A percentile compares a stretch with the other conserved stretches of the same genome.
phyloP scores from a whole-genome alignment of 352 stramenopile genomes.

The Pythium utonaiense region DNA sequence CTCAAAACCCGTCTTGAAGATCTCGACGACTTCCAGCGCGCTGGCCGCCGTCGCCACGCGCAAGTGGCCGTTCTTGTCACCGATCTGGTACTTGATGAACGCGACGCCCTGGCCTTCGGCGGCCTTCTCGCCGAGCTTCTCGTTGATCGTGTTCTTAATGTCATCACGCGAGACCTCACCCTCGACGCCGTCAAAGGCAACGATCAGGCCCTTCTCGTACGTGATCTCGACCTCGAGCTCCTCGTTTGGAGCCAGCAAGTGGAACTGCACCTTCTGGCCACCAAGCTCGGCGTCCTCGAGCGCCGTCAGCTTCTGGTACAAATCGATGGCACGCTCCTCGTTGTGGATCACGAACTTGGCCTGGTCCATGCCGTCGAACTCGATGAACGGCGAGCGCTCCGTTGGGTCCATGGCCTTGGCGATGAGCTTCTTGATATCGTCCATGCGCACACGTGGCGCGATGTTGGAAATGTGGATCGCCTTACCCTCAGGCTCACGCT shows the following conservation, averaged over 20 bases:
- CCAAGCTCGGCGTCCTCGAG: conserved; percentile 55
- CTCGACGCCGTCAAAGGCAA: conserved; percentile 76
- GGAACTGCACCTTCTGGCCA: conserved; percentile 75
- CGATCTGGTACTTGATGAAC: conserved; percentile 87
- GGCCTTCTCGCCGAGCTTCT: conserved; percentile 72
- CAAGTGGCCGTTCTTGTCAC: conserved; percentile 61
- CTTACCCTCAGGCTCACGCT: conserved; percentile 66
- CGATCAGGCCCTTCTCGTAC: conserved; percentile 85
- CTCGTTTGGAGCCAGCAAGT: conserved; percentile 66
- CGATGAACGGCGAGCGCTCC: conserved; percentile 64
- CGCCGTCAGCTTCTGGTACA: conserved; percentile 76
- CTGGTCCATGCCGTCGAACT: conserved; percentile 74
- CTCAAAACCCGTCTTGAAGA: conserved; percentile 66
- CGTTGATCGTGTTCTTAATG: conserved; percentile 85
- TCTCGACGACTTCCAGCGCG: conserved; percentile 56
- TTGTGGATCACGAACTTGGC: conserved; percentile 68
- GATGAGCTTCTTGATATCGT: conserved; percentile 85
- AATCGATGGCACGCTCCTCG: conserved; percentile 33
- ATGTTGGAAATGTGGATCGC: conserved; percentile 83
- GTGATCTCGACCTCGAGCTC: conserved; percentile 73
- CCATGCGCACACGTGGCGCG: conserved; percentile 55
- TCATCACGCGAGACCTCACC: conserved; percentile 78
- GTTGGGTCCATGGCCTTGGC: conserved; percentile 43
- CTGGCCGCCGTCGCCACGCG: conserved; percentile 57
- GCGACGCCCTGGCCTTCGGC: conserved; percentile 57